These are phyloP conservation scores for Leccinum subatratum DNA, from an alignment of 1,284 basidiomycete species.

Conservation along the genomic window DNA sequence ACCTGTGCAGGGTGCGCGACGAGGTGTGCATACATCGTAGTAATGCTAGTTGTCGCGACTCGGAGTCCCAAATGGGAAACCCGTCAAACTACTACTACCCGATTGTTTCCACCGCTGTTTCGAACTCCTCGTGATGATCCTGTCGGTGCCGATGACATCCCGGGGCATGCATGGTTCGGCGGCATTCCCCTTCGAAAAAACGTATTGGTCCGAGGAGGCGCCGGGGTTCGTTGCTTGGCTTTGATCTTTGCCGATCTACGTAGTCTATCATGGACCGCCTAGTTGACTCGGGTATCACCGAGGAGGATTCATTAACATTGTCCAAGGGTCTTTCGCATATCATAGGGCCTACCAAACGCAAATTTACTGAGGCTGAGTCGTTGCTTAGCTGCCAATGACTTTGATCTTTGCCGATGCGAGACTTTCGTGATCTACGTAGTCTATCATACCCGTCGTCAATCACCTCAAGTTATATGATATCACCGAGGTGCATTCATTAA, in stretches of 20 bases:
- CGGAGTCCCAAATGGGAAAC: not conserved
- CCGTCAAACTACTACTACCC: not conserved
- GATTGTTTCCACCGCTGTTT: too few relatives aligned
- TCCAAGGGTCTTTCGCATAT: too few relatives aligned
- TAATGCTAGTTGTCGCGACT: too few relatives aligned
- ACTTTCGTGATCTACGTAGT: not conserved
- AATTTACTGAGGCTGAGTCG: too few relatives aligned
- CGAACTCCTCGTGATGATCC: constrained; percentile 1
- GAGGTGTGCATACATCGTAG: not conserved
- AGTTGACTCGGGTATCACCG: too few relatives aligned
- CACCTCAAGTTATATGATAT: not conserved
- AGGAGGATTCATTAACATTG: too few relatives aligned
- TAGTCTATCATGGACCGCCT: too few relatives aligned
- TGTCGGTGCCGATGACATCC: constrained; percentile 1
- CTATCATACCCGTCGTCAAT: not conserved
- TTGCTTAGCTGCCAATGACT: too few relatives aligned
- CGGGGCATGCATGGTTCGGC: not conserved
- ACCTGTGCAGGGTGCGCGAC: not conserved
- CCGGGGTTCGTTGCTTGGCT: too few relatives aligned
- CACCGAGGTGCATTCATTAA: not conserved
- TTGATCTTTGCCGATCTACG: too few relatives aligned
- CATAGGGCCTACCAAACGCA: too few relatives aligned
- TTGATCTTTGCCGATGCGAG: too few relatives aligned
- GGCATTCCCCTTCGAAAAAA: not conserved
- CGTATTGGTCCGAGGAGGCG: not conserved